Base-by-base conservation (phyloP, 352 stramenopile genomes). In the Globisporangium canariense region DNA sequence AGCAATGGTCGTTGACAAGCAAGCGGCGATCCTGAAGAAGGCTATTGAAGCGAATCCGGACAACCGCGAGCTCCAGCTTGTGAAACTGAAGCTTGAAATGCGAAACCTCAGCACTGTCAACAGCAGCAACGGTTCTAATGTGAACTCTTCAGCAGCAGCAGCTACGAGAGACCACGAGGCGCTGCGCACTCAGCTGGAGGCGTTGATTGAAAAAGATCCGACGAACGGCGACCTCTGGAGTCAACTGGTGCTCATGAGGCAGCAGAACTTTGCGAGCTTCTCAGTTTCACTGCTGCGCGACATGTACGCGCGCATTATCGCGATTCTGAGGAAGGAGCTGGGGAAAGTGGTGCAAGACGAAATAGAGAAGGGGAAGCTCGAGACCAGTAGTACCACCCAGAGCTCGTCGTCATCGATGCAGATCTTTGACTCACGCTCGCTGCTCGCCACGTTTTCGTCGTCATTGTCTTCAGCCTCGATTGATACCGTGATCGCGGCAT, bases 231-330 rank as follows among this genome's bases (percentile, higher is more conserved):
- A 76, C 7, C 57, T 93, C 30, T 96, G 87, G 87, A 25, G 75
- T 20, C 80, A 80, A 28, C 56, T 91, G 40, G 43, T 96, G 11
- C 58, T 75, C 45, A 70, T 46, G 53, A 68, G 62, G 1, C 78
- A 86, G 30, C 77, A 92, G 59, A 79, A 85, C 16, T 96, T 94
- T 69, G 70, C 78, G 25, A 76, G 57, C 34, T 96, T 96, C 59
- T 89, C 80, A 1, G 75, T 94, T 64, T 70, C 85, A 7, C 70
- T 77, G 50, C 54, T 91, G 20, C 85, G 85, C 10, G 78, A 96
- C 34, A 49, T 90, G 25, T 94, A 85, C 58, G 87, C 85, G 22
- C 78, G 87, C 9, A 73, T 90, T 34, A 51, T 92, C 18, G 63
- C 74, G 20, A 69, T 91, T 28, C 65, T 90, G 32, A 71, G 72